Evolutionary conservation across 2,329 filamentous ascomycete species (phyloP).

Genomic region (Tolypocladium cylindrosporum): DNA sequence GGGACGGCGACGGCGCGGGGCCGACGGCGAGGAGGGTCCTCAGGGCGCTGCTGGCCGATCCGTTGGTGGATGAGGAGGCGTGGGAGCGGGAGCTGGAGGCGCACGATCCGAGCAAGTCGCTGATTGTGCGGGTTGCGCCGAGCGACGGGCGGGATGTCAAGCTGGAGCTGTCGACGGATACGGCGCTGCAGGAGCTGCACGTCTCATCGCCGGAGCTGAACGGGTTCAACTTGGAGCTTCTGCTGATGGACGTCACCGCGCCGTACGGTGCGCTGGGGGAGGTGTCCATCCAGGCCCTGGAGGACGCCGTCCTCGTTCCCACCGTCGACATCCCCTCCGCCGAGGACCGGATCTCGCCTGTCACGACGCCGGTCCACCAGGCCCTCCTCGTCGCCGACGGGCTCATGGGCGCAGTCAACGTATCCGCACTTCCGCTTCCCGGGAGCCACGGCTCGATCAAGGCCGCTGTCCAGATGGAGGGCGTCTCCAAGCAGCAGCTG

Average conservation of each 20-base stretch:
- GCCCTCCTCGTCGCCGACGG: constrained; percentile 66
- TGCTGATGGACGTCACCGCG: constrained; percentile 42
- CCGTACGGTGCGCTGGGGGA: constrained; percentile 21
- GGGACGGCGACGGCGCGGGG: constrained; percentile 24
- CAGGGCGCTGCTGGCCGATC: constrained; percentile 60
- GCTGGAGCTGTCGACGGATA: constrained; percentile 18
- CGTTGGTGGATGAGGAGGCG: constrained; percentile 47
- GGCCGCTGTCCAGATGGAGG: constrained; percentile 48
- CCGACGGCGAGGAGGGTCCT: constrained; percentile 54
- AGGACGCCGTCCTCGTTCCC: constrained; percentile 66
- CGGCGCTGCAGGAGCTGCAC: constrained; percentile 45
- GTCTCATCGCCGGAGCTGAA: constrained; percentile 54
- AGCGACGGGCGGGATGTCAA: constrained; percentile 16
- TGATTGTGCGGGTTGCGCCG: constrained; percentile 49
- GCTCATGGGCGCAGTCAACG: constrained; percentile 52
- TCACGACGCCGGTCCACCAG: constrained; percentile 78
- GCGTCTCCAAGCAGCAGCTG: constrained; percentile 26
- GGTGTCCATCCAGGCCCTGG: constrained; percentile 30
- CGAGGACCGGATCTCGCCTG: constrained; percentile 52
- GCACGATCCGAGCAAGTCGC: constrained; percentile 41
- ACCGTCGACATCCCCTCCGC: constrained; percentile 59
- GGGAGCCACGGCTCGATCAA: constrained; percentile 32
- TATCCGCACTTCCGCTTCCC: constrained; percentile 32
- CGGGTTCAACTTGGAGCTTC: constrained; percentile 53
- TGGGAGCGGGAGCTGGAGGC: constrained; percentile 57